Evolutionary conservation across 2,329 filamentous ascomycete species (phyloP), one percentile per base, ranked within the genome.

Genomic region (Exutisphaerella laricina): DNA sequence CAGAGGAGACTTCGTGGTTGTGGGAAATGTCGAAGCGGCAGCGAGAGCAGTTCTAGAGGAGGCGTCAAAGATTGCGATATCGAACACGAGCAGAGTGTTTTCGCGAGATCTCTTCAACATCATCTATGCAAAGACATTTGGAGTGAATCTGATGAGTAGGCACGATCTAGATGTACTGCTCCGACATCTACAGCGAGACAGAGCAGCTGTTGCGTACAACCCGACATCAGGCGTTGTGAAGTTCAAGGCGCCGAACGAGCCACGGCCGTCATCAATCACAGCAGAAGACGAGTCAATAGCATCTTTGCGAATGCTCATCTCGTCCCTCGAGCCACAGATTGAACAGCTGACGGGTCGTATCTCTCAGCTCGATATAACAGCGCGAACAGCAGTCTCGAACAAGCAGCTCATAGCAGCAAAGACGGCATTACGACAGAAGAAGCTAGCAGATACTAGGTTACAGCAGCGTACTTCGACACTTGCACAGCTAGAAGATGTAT

Each of bases 261-360:
- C 59, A 1, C 53, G 60, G 1, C 58, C 66, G 1, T 54, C 61
- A 9, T 65, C 71, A 1, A 82, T 97, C 51, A 85, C 85, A 1
- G 71, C 81, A 44, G 84, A 94, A 56, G 92, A 98, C 66, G 70
- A 73, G 4, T 84, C 86, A 1, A 86, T 96, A 49, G 88, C 88
- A 1, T 83, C 84, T 38, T 73, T 98, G 12, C 81, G 84, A 48
- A 77, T 81, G 14, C 80, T 95, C 48, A 82, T 88, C 12, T 66
- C 74, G 5, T 73, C 80, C 1, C 74, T 97, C 28, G 76, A 74
- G 38, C 69, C 68, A 7, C 83, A 88, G 48, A 72, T 92, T 37
- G 75, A 82, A 2, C 73, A 77, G 20, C 72, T 96, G 4, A 72
- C 75, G 22, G 57, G 66, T 2, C 75, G 73, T 38, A 71, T 82